Evolutionary conservation across 768 basidiomycete genomes (phyloP).

Genomic region (Tylopilus felleus): DNA sequence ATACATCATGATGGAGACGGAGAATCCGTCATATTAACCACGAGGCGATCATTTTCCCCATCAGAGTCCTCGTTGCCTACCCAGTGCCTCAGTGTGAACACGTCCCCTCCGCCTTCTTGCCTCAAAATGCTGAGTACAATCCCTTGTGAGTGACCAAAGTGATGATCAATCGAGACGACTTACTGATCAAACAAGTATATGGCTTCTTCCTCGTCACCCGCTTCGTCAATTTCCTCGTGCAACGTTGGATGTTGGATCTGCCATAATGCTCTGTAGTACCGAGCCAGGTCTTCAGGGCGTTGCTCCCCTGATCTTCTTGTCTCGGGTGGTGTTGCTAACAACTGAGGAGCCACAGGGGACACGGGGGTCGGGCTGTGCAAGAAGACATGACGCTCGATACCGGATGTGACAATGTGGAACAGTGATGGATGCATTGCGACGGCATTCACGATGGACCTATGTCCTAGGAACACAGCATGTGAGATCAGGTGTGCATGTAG

Average conservation of each 20-base stretch:
- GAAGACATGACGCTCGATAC: slow-evolving; percentile 67
- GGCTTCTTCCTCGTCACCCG: slow-evolving; percentile 44
- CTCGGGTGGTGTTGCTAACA: slow-evolving; percentile 44
- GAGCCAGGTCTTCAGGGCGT: slow-evolving; percentile 32
- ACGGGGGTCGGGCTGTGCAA: slow-evolving; percentile 65
- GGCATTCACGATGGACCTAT: slow-evolving; percentile 76
- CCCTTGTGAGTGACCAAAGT: slow-evolving; percentile 5
- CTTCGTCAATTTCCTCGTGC: slow-evolving; percentile 27
- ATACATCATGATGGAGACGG: slow-evolving; percentile 10
- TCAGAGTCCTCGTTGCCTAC: slow-evolving; percentile 28
- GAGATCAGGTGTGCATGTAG: background rate
- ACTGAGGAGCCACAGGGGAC: slow-evolving; percentile 46
- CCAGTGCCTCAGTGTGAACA: slow-evolving; percentile 48
- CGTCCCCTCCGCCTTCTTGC: slow-evolving; percentile 54
- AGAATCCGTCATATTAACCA: slow-evolving; percentile 25
- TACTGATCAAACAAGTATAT: slow-evolving; percentile 75
- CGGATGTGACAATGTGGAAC: slow-evolving; percentile 64
- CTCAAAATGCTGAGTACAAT: slow-evolving; percentile 49
- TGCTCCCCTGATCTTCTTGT: slow-evolving; percentile 45
- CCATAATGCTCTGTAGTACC: slow-evolving; percentile 38
- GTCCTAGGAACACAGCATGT: slow-evolving; percentile 41
- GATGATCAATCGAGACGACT: slow-evolving; percentile 23
- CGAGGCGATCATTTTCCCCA: slow-evolving; percentile 19
- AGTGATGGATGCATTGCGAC: slow-evolving; percentile 69
- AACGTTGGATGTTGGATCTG: slow-evolving; percentile 26